Conservation (phyloP, 305 asterid species). For the Fraxinus albicans region DNA sequence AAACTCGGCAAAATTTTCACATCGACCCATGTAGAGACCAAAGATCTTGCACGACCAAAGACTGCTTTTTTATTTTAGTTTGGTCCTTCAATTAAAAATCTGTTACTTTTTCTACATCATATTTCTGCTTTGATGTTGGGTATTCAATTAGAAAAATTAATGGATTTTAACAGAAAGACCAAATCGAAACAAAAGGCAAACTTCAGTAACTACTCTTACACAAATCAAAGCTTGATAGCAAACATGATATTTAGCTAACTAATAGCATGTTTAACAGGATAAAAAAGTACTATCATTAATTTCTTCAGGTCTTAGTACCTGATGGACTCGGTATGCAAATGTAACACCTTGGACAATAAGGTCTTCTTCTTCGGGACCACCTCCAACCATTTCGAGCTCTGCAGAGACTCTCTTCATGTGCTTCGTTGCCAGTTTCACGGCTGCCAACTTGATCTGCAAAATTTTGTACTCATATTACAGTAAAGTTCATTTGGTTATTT, state of each 20-base stretch:
- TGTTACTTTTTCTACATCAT: neutral
- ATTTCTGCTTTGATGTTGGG: neutral
- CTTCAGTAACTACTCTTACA: neutral
- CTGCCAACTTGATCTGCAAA: slow-evolving; percentile 89
- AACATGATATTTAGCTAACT: neutral
- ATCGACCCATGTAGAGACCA: neutral
- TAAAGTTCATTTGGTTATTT: slow-evolving; percentile 10
- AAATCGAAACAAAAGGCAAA: neutral
- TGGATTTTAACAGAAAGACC: neutral
- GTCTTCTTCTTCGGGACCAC: slow-evolving; percentile 76
- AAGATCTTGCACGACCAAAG: neutral
- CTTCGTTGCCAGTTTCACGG: slow-evolving; percentile 88
- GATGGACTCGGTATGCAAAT: slow-evolving; percentile 83
- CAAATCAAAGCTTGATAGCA: neutral
- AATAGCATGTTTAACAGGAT: neutral
- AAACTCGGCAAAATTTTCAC: neutral
- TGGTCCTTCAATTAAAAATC: neutral
- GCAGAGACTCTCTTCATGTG: slow-evolving; percentile 93
- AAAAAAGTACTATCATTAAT: neutral
- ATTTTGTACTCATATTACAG: slow-evolving; percentile 10
- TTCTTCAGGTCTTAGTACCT: slow-evolving; percentile 31
- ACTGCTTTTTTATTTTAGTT: neutral
- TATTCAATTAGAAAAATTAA: neutral
- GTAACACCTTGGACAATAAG: slow-evolving; percentile 54
- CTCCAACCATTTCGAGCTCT: slow-evolving; percentile 76